Evolutionary conservation across 2,329 filamentous ascomycete species (phyloP).

Genomic region (Colletotrichum cereale): DNA sequence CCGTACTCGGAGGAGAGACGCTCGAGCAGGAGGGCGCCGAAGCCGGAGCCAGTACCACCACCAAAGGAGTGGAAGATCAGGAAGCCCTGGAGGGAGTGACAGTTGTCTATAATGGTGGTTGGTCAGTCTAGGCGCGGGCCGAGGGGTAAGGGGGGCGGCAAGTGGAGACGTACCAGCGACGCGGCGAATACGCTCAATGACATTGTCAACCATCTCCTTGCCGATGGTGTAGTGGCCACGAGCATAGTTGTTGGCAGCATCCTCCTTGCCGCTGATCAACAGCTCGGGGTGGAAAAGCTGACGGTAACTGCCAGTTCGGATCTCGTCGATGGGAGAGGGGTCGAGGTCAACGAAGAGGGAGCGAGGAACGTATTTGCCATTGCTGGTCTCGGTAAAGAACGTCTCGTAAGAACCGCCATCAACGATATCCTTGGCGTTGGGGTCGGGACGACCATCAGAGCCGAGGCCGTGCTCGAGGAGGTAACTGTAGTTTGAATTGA

Average conservation of each 20-base stretch:
- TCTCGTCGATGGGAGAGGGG: conserved; percentile 80
- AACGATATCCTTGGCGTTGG: conserved; percentile 68
- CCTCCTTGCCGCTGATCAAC: conserved; percentile 80
- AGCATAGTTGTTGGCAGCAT: conserved; percentile 83
- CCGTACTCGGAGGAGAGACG: conserved; percentile 79
- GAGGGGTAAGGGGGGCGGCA: background rate
- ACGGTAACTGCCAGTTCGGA: conserved; percentile 76
- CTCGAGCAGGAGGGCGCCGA: conserved; percentile 79
- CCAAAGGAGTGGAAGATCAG: conserved; percentile 82
- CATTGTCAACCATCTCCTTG: conserved; percentile 80
- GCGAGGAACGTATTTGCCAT: conserved; percentile 78
- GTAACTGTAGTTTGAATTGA: conserved; percentile 63
- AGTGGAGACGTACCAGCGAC: conserved; percentile 68
- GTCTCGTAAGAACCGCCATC: conserved; percentile 77
- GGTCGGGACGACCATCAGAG: conserved; percentile 73
- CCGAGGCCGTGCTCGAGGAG: conserved; percentile 79
- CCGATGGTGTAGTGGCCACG: conserved; percentile 82
- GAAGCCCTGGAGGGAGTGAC: conserved; percentile 79
- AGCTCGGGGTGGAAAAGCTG: conserved; percentile 80
- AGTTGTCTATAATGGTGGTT: conserved; percentile 68
- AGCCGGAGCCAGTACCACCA: conserved; percentile 79
- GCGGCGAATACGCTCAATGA: conserved; percentile 77
- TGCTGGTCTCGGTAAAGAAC: conserved; percentile 80
- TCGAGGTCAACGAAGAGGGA: conserved; percentile 81
- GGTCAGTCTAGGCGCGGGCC: conserved; percentile 40